Conservation (phyloP, 2,329 filamentous ascomycete genomes). For the Coniella vitis region DNA sequence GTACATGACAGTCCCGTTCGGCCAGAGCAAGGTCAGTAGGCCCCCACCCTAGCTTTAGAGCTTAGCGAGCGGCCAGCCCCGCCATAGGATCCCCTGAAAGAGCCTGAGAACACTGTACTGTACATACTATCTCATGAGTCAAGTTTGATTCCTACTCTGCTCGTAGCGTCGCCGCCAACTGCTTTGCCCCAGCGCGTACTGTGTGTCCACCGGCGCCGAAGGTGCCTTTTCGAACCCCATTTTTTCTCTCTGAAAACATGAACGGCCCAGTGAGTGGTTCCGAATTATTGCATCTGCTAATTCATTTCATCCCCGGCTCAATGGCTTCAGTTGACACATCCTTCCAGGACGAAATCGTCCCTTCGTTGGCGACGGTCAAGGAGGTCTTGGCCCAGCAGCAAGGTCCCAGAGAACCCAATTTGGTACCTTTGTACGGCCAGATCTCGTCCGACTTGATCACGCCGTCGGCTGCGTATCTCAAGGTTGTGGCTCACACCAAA, state of each 20-base stretch:
- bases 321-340: conserved; percentile 26
- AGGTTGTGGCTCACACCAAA: conserved; percentile 68
- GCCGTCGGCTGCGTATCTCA: conserved; percentile 90
- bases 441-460: conserved; percentile 91
- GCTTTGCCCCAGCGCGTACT: background rate
- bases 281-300: background rate
- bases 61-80: background rate
- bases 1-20: background rate
- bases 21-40: background rate
- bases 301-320: conserved; percentile 6
- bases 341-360: conserved; percentile 27
- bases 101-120: too few relatives aligned
- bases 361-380: conserved; percentile 40
- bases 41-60: background rate
- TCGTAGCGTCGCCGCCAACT: background rate
- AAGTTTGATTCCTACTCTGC: background rate
- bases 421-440: conserved; percentile 70
- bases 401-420: conserved; percentile 46
- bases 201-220: background rate
- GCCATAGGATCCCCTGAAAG: background rate
- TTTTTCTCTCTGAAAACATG: conserved; percentile 14
- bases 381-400: conserved; percentile 33
- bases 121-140: conserved; percentile 3
- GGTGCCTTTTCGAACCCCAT: background rate
- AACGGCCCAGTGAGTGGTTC: conserved; percentile 13